Conservation (phyloP, 495 filamentous ascomycete genomes). For the Aspergillus hancockii region DNA sequence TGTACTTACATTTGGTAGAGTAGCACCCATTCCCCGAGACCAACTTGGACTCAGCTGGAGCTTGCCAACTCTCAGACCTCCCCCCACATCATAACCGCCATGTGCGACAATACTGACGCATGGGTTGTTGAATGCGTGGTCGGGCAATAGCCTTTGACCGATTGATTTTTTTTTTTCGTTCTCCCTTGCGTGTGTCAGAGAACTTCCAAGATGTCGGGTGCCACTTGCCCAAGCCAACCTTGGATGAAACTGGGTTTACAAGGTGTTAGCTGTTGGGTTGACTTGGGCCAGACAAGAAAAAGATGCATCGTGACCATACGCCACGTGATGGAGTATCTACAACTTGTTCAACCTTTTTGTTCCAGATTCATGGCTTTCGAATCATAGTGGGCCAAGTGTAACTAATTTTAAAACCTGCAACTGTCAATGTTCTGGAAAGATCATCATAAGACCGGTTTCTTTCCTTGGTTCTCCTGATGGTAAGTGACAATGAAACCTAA, state of each 20-base stretch:
- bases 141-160: not conserved
- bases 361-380: not conserved
- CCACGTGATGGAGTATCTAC: not conserved
- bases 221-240: not conserved
- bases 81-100: slow-evolving; percentile 7
- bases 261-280: too few species aligned
- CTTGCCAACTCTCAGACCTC: not conserved
- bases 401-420: not conserved
- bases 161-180: not conserved
- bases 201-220: not conserved
- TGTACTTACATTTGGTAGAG: not conserved
- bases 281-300: too few species aligned
- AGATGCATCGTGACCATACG: not conserved
- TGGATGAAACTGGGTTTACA: not conserved
- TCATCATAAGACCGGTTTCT: not conserved
- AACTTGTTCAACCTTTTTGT: not conserved
- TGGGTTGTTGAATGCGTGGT: not conserved
- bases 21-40: not conserved
- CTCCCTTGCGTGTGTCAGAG: not conserved
- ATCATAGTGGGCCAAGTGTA: not conserved
- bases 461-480: not conserved
- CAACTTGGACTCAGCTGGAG: not conserved
- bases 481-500: not conserved
- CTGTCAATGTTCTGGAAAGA: not conserved
- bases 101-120: slow-evolving; percentile 5